Conservation (phyloP, 495 filamentous ascomycete genomes). For the Letharia columbiana region DNA sequence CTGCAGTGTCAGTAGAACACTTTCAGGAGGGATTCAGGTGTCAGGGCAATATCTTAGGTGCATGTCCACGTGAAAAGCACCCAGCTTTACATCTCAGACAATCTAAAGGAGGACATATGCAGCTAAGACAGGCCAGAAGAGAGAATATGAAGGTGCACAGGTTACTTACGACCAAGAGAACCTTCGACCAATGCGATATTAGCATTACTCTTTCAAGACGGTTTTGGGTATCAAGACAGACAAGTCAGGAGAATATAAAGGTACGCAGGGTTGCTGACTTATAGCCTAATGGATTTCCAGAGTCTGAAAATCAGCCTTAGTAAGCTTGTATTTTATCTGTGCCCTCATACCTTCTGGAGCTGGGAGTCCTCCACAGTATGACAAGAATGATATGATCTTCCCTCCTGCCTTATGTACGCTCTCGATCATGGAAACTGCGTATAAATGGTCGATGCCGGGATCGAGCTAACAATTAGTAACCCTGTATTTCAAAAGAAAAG, state of each 20-base stretch:
- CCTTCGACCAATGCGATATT: not conserved
- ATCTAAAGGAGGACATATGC: not conserved
- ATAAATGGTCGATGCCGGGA: slow-evolving; percentile 62
- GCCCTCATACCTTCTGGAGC: slow-evolving; percentile 41
- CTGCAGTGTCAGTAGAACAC: not conserved
- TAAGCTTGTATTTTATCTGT: slow-evolving; percentile 41
- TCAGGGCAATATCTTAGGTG: not conserved
- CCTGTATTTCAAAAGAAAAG: not conserved
- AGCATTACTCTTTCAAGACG: not conserved
- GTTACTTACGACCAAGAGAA: slow-evolving; percentile 1
- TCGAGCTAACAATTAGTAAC: slow-evolving; percentile 6
- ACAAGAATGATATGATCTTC: slow-evolving; percentile 70
- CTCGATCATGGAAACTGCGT: slow-evolving; percentile 83
- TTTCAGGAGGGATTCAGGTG: not conserved
- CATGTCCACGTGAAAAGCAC: not conserved
- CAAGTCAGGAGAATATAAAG: not conserved
- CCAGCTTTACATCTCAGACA: not conserved
- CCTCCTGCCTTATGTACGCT: slow-evolving; percentile 72
- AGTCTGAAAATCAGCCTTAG: too few relatives aligned
- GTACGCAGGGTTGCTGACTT: slow-evolving; percentile 61
- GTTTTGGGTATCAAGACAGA: not conserved
- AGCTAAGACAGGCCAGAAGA: not conserved
- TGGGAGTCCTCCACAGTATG: slow-evolving; percentile 68
- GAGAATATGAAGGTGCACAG: not conserved
- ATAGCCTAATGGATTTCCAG: slow-evolving; percentile 38